phyloP scores from a whole-genome alignment of 129 eudicot species.

The Flaveria bidentis region DNA sequence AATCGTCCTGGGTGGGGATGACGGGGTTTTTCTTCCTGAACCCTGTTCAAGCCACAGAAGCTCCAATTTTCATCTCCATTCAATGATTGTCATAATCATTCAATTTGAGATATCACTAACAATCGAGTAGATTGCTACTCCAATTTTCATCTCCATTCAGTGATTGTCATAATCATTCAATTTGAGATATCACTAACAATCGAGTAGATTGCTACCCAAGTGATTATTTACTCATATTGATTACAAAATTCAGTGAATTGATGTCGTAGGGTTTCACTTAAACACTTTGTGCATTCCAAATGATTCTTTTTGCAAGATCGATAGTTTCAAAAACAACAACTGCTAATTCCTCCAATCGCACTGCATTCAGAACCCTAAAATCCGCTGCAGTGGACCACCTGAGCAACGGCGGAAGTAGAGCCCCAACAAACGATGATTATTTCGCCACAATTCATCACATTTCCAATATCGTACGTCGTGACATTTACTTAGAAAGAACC shows the following conservation, averaged over 20 bases:
- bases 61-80: no score
- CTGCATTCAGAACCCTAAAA: conserved; percentile 35
- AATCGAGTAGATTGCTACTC: no score
- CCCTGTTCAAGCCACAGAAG: no score
- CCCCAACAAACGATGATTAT: conserved; percentile 74
- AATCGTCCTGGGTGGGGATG: no score
- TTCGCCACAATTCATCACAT: conserved; percentile 91
- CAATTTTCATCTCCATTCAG: no score
- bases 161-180: no score
- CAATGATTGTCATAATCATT: no score
- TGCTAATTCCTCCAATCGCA: background rate
- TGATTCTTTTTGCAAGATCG: conserved; percentile 41
- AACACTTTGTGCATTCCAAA: conserved; percentile 1
- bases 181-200: no score
- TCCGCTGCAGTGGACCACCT: conserved; percentile 21
- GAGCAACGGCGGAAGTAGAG: conserved; percentile 8
- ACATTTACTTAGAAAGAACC: conserved; percentile 84
- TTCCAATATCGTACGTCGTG: conserved; percentile 85
- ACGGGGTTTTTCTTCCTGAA: no score
- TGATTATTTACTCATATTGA: background rate
- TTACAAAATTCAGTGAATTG: background rate
- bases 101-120: no score
- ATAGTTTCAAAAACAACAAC: conserved; percentile 19
- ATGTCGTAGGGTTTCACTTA: conserved; percentile 18
- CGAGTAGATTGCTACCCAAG: no score